Conservation (phyloP, 345 rosid species). For the Euphorbia peplus region DNA sequence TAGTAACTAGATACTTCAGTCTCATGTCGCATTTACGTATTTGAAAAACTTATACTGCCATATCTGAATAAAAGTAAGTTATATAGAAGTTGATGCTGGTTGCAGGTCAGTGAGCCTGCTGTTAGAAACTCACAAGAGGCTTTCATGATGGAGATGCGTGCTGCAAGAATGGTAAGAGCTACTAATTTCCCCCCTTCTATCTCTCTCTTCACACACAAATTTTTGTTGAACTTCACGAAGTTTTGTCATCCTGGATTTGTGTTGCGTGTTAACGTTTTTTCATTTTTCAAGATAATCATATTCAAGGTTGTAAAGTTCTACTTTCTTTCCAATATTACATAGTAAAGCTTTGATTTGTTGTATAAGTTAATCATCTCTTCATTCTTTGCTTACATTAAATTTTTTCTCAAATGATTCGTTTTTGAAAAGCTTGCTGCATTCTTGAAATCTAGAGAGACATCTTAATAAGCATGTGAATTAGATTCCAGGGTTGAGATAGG, state of each 20-base stretch:
- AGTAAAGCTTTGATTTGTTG: neutral
- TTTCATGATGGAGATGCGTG: slow-evolving; percentile 94
- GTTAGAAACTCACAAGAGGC: slow-evolving; percentile 87
- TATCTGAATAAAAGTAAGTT: neutral
- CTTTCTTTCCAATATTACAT: neutral
- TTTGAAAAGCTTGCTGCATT: neutral
- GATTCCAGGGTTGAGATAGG: neutral
- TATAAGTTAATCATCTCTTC: neutral
- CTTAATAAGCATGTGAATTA: neutral
- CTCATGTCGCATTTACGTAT: neutral
- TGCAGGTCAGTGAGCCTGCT: slow-evolving; percentile 68
- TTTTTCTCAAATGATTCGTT: neutral
- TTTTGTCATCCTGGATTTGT: neutral
- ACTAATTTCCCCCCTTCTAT: neutral
- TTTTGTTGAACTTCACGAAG: neutral
- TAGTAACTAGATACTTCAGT: neutral
- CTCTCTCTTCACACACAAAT: neutral
- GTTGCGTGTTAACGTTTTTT: neutral
- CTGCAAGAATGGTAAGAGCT: slow-evolving; percentile 73
- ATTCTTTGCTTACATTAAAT: neutral
- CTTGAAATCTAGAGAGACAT: neutral
- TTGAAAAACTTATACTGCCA: neutral
- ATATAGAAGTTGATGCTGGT: slow-evolving; percentile 12
- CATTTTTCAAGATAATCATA: neutral
- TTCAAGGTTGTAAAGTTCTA: neutral